Evolutionary conservation across 148 eudicot species (phyloP).

Genomic region (Oxyria digyna): DNA sequence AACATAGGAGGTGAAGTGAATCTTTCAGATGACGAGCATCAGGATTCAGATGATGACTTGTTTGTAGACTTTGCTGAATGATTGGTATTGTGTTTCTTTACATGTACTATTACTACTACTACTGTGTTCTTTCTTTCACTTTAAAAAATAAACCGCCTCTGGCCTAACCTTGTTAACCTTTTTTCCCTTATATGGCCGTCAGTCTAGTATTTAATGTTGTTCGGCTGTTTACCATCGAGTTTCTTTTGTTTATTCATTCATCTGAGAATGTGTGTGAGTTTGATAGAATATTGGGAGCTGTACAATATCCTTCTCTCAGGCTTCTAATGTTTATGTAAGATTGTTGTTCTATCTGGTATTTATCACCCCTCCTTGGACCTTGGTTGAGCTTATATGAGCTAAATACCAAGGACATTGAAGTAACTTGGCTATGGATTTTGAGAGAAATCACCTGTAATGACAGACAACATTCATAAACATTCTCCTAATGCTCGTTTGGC

Average conservation of each 20-base stretch:
- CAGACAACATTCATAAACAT: no score
- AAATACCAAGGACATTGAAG: no score
- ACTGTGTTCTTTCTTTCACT: neutral
- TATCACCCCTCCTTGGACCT: neutral
- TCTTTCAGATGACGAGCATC: constrained; percentile 25
- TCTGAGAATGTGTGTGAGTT: neutral
- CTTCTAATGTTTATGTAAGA: neutral
- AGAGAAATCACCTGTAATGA: no score
- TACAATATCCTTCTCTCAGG: neutral
- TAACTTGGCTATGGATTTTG: no score
- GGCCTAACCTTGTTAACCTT: neutral
- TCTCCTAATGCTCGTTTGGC: no score
- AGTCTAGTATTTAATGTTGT: neutral
- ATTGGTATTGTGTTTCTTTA: neutral
- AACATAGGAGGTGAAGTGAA: constrained; percentile 31
- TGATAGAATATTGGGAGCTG: neutral
- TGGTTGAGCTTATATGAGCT: neutral
- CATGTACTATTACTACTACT: neutral
- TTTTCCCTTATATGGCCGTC: neutral
- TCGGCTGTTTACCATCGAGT: neutral
- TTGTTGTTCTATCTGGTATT: neutral
- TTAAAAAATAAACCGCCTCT: neutral
- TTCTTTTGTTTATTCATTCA: neutral
- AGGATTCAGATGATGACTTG: constrained; percentile 28
- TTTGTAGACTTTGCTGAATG: constrained; percentile 14